Percentiles rank a stretch among this genome's conserved stretches.
These are phyloP conservation scores for Fusarium succisae DNA, from an alignment of 2,329 filamentous ascomycete genomes.

Conservation along the genomic window DNA sequence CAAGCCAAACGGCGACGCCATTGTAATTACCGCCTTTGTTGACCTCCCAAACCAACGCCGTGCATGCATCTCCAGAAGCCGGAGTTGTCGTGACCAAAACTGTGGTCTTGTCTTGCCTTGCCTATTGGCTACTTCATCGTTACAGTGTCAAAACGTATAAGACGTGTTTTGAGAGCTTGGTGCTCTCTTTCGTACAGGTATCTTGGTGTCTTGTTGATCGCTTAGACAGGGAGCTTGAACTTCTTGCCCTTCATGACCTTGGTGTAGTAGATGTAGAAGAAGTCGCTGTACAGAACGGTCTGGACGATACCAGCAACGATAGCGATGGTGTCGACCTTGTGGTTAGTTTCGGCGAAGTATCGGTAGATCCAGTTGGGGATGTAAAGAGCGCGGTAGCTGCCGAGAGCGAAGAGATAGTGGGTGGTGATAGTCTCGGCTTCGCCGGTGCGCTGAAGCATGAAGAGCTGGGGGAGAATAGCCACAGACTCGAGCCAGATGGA, in stretches of 20 bases:
- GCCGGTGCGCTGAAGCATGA: conserved; percentile 97
- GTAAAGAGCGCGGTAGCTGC: conserved; percentile 90
- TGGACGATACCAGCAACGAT: conserved; percentile 90
- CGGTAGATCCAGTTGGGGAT: conserved; percentile 99
- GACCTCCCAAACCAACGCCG: conserved; percentile 45
- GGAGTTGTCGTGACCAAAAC: conserved; percentile 36
- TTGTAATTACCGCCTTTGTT: conserved; percentile 41
- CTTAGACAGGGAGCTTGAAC: conserved; percentile 84
- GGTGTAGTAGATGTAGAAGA: conserved; percentile 99
- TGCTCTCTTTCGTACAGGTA: conserved; percentile 23
- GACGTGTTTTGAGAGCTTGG: conserved; percentile 11
- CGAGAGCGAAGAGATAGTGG: conserved; percentile 95
- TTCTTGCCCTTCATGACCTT: conserved; percentile 92
- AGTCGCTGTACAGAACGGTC: conserved; percentile 96
- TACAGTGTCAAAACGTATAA: conserved; percentile 12
- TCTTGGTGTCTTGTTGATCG: background rate
- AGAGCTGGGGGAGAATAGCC: conserved; percentile 95
- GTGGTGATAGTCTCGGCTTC: conserved; percentile 99
- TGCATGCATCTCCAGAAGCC: conserved; percentile 44
- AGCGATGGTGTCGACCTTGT: conserved; percentile 84
- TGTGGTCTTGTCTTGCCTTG: conserved; percentile 24
- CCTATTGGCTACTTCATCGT: conserved; percentile 29
- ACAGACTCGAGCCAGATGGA: conserved; percentile 98
- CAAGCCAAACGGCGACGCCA: conserved; percentile 43
- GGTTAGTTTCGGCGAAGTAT: conserved; percentile 77